Percentiles rank a stretch among this genome's conserved stretches.
These are phyloP conservation scores for Rhizopus stolonifer DNA, from an alignment of 371 early-diverging fungal species.

Conservation along the genomic window DNA sequence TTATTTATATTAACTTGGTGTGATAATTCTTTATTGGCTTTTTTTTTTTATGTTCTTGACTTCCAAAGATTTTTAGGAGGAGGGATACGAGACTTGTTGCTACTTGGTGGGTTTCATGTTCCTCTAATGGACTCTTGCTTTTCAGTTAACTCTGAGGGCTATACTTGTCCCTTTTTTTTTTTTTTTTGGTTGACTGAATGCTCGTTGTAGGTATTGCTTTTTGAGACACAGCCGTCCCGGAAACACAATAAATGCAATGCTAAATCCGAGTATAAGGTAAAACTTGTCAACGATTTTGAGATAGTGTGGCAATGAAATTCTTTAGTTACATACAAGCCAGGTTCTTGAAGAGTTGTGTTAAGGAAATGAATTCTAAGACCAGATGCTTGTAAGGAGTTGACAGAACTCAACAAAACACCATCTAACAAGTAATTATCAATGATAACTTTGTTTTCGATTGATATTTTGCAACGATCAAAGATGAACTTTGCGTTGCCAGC, in stretches of 20 bases:
- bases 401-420: constrained; percentile 1
- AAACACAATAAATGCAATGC: constrained; percentile 3
- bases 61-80: constrained; percentile 7
- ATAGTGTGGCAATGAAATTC: not conserved
- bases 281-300: not conserved
- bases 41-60: constrained; percentile 10
- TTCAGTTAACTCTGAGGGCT: constrained; percentile 3
- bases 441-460: constrained; percentile 5
- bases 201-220: constrained; percentile 6
- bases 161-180: constrained; percentile 4
- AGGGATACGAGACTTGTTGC: not conserved
- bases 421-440: constrained; percentile 6
- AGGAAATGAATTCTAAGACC: constrained; percentile 4
- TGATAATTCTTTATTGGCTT: constrained; percentile 5
- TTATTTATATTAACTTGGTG: constrained; percentile 9
- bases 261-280: not conserved
- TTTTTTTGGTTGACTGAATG: constrained; percentile 6
- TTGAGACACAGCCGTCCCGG: constrained; percentile 7
- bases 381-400: constrained; percentile 8
- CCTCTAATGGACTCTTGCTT: constrained; percentile 8
- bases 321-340: constrained; percentile 8
- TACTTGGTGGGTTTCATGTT: constrained; percentile 8
- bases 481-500: constrained; percentile 3
- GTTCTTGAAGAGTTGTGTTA: constrained; percentile 5
- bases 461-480: constrained; percentile 3